Base-by-base conservation (phyloP, 176 grass and related monocot species). In the Pontederia crassipes region DNA sequence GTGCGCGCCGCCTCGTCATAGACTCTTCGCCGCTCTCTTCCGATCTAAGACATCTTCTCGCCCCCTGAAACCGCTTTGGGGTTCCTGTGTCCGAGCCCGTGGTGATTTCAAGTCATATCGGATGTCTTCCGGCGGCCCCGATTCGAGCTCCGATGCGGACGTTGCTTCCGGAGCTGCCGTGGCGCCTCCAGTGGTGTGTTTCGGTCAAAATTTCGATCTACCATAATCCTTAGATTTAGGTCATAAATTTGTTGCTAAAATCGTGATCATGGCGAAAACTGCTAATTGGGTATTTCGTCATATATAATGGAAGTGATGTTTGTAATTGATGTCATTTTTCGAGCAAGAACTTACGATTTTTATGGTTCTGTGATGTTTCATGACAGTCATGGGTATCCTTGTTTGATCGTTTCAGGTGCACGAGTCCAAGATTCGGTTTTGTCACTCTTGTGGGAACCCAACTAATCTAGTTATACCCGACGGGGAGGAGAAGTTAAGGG, bases 401-500 rank as follows among this genome's bases (percentile, higher is more conserved):
- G 11, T 9, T 13, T 48, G 17, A 62, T 11, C 40, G 49, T 45
- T 51, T 5, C 72, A 97, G 93, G 62, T 79, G 57, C 74, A 82
- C 26, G 89, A 85, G 52, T 79, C 84, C 14, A 98, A 88, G 67
- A 81, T 92, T 12, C 49, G 45, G 16, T 92, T 88, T 45, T 98
- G 93, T 27, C 82, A 79, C 56, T 66, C 71, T 17, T 98, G 93
- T 69, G 93, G 93, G 57, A 89, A 75, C 49, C 88, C 84, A 0
- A 98, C 93, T 0, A 98, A 98, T 69, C 18, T 86, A 65, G 62
- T 75, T 9, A 46, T 98, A 26, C 93, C 93, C 17, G 88, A 98
- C 14, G 93, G 93, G 20, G 93, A 98, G 52, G 93, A 98, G 65
- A 98, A 89, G 72, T 72, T 86, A 50, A 98, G 93, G 57, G 88